Percentiles rank a stretch among this genome's conserved stretches.
Conservation (phyloP, 208 protist genomes). For the Lotmaria passim region DNA sequence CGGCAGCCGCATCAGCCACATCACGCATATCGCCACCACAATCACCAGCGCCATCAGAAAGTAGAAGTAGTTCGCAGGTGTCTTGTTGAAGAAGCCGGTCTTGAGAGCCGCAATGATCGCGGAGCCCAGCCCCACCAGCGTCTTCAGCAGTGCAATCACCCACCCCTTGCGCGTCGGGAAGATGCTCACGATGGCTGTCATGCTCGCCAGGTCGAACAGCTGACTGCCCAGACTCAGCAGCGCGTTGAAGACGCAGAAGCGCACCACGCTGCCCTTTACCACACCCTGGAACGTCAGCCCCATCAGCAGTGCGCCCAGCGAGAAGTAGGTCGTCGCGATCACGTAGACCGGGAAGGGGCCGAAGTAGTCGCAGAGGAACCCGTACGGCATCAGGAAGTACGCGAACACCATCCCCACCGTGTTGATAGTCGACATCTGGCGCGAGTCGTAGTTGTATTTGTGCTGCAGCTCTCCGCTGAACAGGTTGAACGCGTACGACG, state of each 20-base stretch:
- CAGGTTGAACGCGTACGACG: slow-evolving; percentile 67
- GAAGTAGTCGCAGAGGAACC: slow-evolving; percentile 58
- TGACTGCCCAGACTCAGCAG: slow-evolving; percentile 45
- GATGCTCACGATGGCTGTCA: slow-evolving; percentile 57
- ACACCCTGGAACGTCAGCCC: slow-evolving; percentile 55
- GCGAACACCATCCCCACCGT: slow-evolving; percentile 49
- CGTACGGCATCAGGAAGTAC: slow-evolving; percentile 54
- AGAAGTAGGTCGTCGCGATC: slow-evolving; percentile 30
- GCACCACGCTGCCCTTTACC: slow-evolving; percentile 42
- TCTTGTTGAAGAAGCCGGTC: slow-evolving; percentile 53
- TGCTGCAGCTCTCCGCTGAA: slow-evolving; percentile 49
- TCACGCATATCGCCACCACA: slow-evolving; percentile 22
- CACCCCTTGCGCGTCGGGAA: slow-evolving; percentile 60
- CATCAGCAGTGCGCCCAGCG: slow-evolving; percentile 49
- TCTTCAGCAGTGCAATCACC: slow-evolving; percentile 72
- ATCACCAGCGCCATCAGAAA: slow-evolving; percentile 51
- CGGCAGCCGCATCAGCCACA: slow-evolving; percentile 41
- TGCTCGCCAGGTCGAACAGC: slow-evolving; percentile 57
- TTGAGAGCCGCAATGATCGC: slow-evolving; percentile 62
- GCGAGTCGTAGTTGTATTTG: slow-evolving; percentile 47
- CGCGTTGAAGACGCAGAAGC: slow-evolving; percentile 47
- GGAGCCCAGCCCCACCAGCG: slow-evolving; percentile 67
- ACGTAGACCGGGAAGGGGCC: slow-evolving; percentile 55
- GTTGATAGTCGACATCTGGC: slow-evolving; percentile 64
- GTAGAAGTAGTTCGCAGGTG: slow-evolving; percentile 52